phyloP scores from a whole-genome alignment of 169 alveolate species.

The Plasmodium coatneyi region DNA sequence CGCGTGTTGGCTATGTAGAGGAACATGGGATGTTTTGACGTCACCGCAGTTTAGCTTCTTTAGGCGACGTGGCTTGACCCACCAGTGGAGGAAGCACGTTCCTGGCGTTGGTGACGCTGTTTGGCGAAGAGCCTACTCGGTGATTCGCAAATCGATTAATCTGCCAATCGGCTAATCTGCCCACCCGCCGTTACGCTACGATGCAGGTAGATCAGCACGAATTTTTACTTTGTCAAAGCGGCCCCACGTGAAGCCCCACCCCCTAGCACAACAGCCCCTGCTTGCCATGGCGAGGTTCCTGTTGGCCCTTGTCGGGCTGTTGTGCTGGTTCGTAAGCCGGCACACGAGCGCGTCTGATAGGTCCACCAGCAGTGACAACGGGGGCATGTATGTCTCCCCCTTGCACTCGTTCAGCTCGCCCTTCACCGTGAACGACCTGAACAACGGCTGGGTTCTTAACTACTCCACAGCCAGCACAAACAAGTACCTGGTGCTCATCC shows the following conservation, averaged over 20 bases:
- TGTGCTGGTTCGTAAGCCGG: background rate
- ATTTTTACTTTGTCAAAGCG: background rate
- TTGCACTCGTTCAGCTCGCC: conserved; percentile 65
- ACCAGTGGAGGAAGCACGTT: too few relatives aligned
- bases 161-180: background rate
- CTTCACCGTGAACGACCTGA: conserved; percentile 4
- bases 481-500: conserved; percentile 43
- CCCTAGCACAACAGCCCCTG: background rate
- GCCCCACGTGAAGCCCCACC: background rate
- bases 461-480: conserved; percentile 39
- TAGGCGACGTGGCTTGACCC: background rate
- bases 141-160: too few relatives aligned
- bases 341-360: background rate
- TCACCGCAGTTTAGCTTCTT: background rate
- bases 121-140: background rate
- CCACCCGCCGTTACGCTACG: background rate
- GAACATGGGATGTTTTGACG: background rate
- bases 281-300: background rate
- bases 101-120: background rate
- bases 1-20: background rate
- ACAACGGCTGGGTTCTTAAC: conserved; percentile 48
- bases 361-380: background rate
- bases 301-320: background rate
- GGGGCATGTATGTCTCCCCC: background rate
- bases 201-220: background rate